Evolutionary conservation across 2,329 filamentous ascomycete genomes (phyloP), one percentile per base, ranked within the genome.

Genomic region (Penicillium sp.): DNA sequence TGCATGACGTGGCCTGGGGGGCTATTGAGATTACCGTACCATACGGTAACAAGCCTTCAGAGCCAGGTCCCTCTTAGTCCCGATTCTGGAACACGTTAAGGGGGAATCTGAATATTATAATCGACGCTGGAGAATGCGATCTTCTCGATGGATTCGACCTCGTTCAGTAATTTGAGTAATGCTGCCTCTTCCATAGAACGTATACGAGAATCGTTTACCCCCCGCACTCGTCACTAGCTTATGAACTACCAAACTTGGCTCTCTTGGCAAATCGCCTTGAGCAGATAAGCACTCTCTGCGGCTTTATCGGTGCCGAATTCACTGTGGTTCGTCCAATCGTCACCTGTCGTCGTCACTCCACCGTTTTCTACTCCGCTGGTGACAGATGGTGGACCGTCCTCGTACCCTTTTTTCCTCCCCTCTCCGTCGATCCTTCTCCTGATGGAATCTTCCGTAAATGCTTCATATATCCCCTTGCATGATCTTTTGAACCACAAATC

Each of bases 1-100:
- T 35, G 29, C 52, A 59, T 62, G 58, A 61, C 60, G 58, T 48
- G 60, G 56, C 60, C 43, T 53, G 45, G 22, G 39, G 45, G 37
- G 43, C 48, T 26, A 31, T 19, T 13, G 19, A 41, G 54, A 48
- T 59, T 61, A 60, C 46, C 27, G 41, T 62, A 61, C 59, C 39
- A 31, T 56, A 54, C 33, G 33, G 48, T 50, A 41, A 39, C 6
- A n/a, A 13, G 3, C 7, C 24, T 33, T 5, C 31, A 26, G 13
- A 21, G 10, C 31, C 16, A 29, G 35, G 8, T 3, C 24, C 24
- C 22, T 46, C 10, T 27, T 27, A 24, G 44, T 24, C 24, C 31
- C 27, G 29, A 33, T 13, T 29, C n/a, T 39, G 16, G 16, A 39
- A 39, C 16, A 19, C 16, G n/a, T 39, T 3, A 19, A 39, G 35